Evolutionary conservation across 2,329 filamentous ascomycete species (phyloP).

Genomic region (Pestalotiopsis sp.): DNA sequence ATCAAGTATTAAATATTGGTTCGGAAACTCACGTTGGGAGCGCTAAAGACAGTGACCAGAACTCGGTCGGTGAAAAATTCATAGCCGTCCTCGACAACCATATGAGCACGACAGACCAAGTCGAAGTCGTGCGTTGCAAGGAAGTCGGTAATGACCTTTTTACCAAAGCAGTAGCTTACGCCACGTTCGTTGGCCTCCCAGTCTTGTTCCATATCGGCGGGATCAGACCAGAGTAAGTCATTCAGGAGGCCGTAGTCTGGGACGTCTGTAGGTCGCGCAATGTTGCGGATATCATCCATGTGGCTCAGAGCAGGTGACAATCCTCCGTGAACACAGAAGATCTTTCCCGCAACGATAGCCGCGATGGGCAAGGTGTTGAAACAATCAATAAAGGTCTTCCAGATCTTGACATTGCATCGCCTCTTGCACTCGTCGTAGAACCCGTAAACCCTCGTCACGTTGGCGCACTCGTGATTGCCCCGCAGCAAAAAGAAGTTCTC

Average conservation of each 20-base stretch:
- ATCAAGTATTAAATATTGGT: not conserved
- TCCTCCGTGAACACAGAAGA: constrained; percentile 96
- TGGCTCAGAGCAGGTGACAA: constrained; percentile 89
- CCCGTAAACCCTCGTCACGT: constrained; percentile 92
- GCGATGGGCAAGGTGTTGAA: constrained; percentile 97
- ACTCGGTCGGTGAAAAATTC: constrained; percentile 98
- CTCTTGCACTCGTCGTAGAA: constrained; percentile 99
- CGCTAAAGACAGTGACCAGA: constrained; percentile 95
- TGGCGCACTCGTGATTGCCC: constrained; percentile 96
- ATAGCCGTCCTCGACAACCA: constrained; percentile 99
- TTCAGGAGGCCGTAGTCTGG: constrained; percentile 96
- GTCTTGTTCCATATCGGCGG: constrained; percentile 95
- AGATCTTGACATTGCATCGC: constrained; percentile 93
- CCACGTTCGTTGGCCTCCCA: constrained; percentile 98
- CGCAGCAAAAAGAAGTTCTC: constrained; percentile 96
- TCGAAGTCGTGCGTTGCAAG: constrained; percentile 95
- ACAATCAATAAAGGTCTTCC: constrained; percentile 97
- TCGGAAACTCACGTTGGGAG: constrained; percentile 80
- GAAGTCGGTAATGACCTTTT: constrained; percentile 97
- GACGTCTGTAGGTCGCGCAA: constrained; percentile 93
- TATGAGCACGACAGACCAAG: constrained; percentile 93
- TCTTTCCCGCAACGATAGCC: constrained; percentile 95
- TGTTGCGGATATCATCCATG: constrained; percentile 98
- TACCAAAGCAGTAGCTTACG: constrained; percentile 97
- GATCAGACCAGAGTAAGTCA: constrained; percentile 95